These are phyloP conservation scores for Forsythia viridissima DNA, from an alignment of 257 asterid species.

Conservation along the genomic window DNA sequence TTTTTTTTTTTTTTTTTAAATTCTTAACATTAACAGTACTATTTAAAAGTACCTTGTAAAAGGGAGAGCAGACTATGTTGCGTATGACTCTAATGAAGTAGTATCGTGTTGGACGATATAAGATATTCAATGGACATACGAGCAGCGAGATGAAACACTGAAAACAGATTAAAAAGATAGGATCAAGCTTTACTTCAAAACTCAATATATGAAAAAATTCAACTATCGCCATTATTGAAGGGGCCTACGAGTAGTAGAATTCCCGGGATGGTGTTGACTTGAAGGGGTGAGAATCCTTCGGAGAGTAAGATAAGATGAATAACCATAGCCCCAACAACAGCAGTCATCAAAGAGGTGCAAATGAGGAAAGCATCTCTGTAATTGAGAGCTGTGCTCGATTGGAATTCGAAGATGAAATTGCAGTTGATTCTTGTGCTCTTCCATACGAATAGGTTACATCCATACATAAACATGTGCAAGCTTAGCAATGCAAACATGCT, in stretches of 20 bases:
- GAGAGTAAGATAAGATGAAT: slow-evolving; percentile 76
- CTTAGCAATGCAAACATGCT: slow-evolving; percentile 96
- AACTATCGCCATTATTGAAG: not conserved
- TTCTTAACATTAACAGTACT: not conserved
- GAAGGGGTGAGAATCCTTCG: slow-evolving; percentile 45
- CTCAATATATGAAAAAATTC: not conserved
- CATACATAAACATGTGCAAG: slow-evolving; percentile 88
- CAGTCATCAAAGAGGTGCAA: slow-evolving; percentile 78
- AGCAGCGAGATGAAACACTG: slow-evolving; percentile 53
- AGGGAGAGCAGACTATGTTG: slow-evolving; percentile 84
- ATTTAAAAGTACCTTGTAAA: slow-evolving; percentile 62
- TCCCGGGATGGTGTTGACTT: slow-evolving; percentile 72
- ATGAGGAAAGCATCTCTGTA: slow-evolving; percentile 90
- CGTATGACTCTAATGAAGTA: slow-evolving; percentile 76
- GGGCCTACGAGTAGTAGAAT: slow-evolving; percentile 65
- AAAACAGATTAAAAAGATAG: slow-evolving; percentile 8
- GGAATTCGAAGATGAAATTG: slow-evolving; percentile 88
- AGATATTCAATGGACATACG: slow-evolving; percentile 73
- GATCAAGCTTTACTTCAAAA: not conserved
- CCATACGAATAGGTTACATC: slow-evolving; percentile 90
- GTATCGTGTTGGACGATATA: slow-evolving; percentile 81
- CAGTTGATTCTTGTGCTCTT: slow-evolving; percentile 77
- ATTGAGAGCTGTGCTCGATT: slow-evolving; percentile 61
- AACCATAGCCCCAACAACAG: slow-evolving; percentile 76
- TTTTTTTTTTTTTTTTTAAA: no score